These are phyloP conservation scores for Volvox carteri DNA, from an alignment of 163 green algal genomes.

Conservation along the genomic window DNA sequence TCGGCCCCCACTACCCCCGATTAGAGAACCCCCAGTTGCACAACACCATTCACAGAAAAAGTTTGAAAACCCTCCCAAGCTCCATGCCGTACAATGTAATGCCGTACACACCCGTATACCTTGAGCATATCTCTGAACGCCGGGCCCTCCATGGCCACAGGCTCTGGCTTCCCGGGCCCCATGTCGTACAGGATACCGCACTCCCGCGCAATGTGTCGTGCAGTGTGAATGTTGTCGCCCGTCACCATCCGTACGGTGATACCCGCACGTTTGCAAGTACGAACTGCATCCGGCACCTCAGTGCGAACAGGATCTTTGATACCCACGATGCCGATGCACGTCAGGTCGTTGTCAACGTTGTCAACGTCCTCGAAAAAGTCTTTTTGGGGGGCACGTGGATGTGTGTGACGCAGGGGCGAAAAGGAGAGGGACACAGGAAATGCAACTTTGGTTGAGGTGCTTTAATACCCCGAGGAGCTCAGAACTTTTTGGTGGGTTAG, in stretches of 20 bases:
- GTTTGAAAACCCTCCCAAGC: no score
- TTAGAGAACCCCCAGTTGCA: no score
- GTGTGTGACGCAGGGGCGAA: no score
- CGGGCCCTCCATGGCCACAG: conserved; percentile 88
- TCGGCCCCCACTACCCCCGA: no score
- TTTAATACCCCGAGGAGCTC: no score
- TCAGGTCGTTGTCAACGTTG: conserved; percentile 63
- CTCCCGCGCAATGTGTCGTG: conserved; percentile 93
- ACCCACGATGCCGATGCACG: conserved; percentile 84
- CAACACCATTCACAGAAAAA: no score
- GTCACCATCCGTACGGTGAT: conserved; percentile 98
- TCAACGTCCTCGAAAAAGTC: conserved; percentile 75
- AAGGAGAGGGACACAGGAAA: no score
- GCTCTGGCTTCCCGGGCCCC: conserved; percentile 59
- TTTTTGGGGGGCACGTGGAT: no score
- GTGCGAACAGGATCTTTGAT: conserved; percentile 96
- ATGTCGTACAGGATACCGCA: conserved; percentile 91
- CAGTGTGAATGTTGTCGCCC: conserved; percentile 95
- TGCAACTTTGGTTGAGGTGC: no score
- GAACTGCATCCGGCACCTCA: conserved; percentile 86
- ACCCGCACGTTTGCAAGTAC: conserved; percentile 88
- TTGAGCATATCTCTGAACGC: conserved; percentile 81
- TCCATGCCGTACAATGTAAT: neutral
- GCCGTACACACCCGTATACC: conserved; percentile 17
- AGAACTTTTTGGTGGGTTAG: no score